These are phyloP conservation scores for Chaetomiaceae sp. DNA, from an alignment of 2,329 filamentous ascomycete genomes.

Conservation along the genomic window DNA sequence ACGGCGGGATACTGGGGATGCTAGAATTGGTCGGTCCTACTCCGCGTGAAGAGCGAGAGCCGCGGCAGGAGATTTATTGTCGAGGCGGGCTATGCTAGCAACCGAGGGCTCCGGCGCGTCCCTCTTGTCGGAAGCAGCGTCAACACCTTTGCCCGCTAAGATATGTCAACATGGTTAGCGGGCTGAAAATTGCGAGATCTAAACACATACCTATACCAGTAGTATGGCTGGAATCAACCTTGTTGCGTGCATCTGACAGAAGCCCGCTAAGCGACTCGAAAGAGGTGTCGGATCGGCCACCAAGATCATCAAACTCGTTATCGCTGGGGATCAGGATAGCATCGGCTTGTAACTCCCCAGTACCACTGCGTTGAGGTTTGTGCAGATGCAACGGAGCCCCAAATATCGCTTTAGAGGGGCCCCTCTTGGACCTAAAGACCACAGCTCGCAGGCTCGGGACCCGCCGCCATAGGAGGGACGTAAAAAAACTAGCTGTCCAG, in stretches of 20 bases:
- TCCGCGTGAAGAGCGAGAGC: slow-evolving; percentile 6
- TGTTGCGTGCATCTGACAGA: background rate
- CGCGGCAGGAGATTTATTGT: slow-evolving; percentile 6
- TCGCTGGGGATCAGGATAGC: slow-evolving; percentile 8
- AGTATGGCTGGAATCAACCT: background rate
- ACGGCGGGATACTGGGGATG: background rate
- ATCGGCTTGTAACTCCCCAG: background rate
- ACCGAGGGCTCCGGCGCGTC: slow-evolving; percentile 15
- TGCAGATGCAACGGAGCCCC: slow-evolving; percentile 13
- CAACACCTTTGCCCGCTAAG: slow-evolving; percentile 17
- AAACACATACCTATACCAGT: background rate
- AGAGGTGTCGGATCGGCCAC: slow-evolving; percentile 1
- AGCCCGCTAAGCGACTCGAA: background rate
- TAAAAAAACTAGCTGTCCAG: slow-evolving; percentile 16
- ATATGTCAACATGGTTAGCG: slow-evolving; percentile 12
- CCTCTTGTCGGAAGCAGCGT: slow-evolving; percentile 16
- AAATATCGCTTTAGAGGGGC: slow-evolving; percentile 14
- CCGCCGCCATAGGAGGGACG: slow-evolving; percentile 1
- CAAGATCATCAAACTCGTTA: slow-evolving; percentile 11
- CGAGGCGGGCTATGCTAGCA: slow-evolving; percentile 12
- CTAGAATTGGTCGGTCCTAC: slow-evolving; percentile 1
- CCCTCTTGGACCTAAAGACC: slow-evolving; percentile 5
- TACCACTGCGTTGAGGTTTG: background rate
- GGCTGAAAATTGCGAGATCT: background rate
- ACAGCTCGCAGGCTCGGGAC: slow-evolving; percentile 7